Base-by-base conservation (phyloP, 2,329 filamentous ascomycete genomes). In the Biscogniauxia marginata region DNA sequence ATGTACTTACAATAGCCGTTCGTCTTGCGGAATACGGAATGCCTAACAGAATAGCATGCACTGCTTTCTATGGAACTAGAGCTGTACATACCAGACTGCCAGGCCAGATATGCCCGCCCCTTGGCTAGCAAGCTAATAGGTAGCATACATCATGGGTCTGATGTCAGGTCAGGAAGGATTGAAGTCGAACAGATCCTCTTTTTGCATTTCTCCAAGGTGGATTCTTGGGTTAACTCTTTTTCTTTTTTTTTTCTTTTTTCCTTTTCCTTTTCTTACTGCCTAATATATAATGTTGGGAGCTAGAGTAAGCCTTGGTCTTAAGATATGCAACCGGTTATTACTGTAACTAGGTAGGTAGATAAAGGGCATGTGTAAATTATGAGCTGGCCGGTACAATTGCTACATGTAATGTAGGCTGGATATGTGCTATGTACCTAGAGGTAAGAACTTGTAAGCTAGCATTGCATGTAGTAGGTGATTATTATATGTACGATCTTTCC, bases 401-500 rank as follows among this genome's bases (percentile, higher is more conserved):
- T 39, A 39, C 9, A 39, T 39, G 30, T 39, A 39, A 39, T 11
- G 30, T 39, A n/a, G n/a, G n/a, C n/a, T n/a, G 6, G 30, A 7
- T 34, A 34, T 34, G 30, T 39, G 30, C 25, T 39, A 39, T 4
- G 13, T 39, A 39, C 30, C 30, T 39, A 39, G 11, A 39, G n/a
- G 11, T 16, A 39, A n/a, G 30, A n/a, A 39, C 30, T n/a, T 39
- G 25, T 30, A 30, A 30, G 25, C 25, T 30, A 8, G 6, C 25
- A 30, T 30, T 30, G 25, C 25, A 30, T 30, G 25, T 39, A 39
- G 30, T 16, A 39, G 1, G n/a, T 39, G 30, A 39, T 39, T 16
- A 39, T 39, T 39, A 9, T n/a, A 39, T n/a, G 11, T 39, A 39
- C 30, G 30, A 39, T 39, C 30, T 39, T 39, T 39, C 59, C 59